Base-by-base conservation (phyloP, 371 early-diverging fungal genomes). In the Globomyces sp. region DNA sequence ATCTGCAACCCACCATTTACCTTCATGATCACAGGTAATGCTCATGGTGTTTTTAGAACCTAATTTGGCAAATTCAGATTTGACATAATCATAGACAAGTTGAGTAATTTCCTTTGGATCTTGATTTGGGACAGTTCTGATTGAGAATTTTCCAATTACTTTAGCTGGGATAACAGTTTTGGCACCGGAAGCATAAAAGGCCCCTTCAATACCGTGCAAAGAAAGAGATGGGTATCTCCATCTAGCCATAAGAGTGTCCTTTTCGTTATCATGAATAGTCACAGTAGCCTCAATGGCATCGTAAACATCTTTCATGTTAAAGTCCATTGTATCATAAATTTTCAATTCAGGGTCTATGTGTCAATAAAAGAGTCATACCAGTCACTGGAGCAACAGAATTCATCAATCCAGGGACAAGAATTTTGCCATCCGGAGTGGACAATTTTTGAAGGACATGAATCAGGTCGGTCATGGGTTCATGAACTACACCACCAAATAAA, bases 161-260 rank as follows among this genome's bases (percentile, higher is more conserved):
- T 89, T 88, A 55, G 95, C 92, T 39, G 98, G 98, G 69, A 98
- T 94, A 13, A 98, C 98, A 9, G 98, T 98, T 86, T 98, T 96
- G 74, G 87, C 90, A 65, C 97, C 96, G 13, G 95, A 80, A 45
- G 88, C 86, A 73, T 92, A 93, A 80, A 95, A 96, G 1, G 96
- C 96, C 65, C 97, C 97, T 80, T 98, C 96, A 67, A 96, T 86
- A 70, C 98, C 98, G 81, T 98, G 98, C 46, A 98, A 81, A 10
- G 94, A 93, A 51, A 96, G 86, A 49, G 97, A 92, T 37, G 97
- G 98, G 85, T 84, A 91, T 63, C 98, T 86, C 98, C 97, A 96
- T 71, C 77, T 64, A 59, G 69, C 58, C 82, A 93, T 94, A 71
- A 98, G 85, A 42, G 90, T 89, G 53, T 86, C 82, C 66, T 83